These are phyloP conservation scores for Xylaria hypoxylon DNA, from an alignment of 2,329 filamentous ascomycete species.

Conservation along the genomic window DNA sequence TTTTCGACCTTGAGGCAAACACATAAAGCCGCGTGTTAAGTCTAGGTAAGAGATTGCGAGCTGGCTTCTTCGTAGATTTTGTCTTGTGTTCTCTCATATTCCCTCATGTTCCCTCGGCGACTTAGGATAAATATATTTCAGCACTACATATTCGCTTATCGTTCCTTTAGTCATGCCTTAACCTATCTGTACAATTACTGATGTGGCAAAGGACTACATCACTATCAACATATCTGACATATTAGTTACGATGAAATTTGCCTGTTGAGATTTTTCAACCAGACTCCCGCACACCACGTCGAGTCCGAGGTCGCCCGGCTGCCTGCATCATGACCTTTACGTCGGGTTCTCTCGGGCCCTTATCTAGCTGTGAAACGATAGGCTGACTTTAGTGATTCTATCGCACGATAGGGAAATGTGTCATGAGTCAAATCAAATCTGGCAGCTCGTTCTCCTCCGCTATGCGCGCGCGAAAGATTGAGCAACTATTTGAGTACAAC, in stretches of 20 bases:
- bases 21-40: background rate
- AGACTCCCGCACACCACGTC: conserved; percentile 17
- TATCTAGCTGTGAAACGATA: conserved; percentile 24
- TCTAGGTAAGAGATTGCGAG: conserved; percentile 25
- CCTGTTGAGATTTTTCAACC: conserved; percentile 28
- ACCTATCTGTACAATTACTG: background rate
- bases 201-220: background rate
- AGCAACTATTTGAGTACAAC: background rate
- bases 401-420: conserved; percentile 4
- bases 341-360: conserved; percentile 28
- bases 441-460: background rate
- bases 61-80: background rate
- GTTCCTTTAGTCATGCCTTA: background rate
- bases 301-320: conserved; percentile 35
- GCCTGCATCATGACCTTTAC: conserved; percentile 32
- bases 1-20: background rate
- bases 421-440: background rate
- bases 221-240: conserved; percentile 15
- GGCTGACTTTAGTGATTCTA: background rate
- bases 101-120: background rate
- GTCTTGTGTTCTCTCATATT: background rate
- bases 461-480: background rate
- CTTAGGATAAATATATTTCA: background rate
- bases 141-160: background rate
- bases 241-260: background rate